Percentiles rank a stretch among this genome's conserved stretches.
These are phyloP conservation scores for Dioscorea dumetorum DNA, from an alignment of 106 monocot species.

Conservation along the genomic window DNA sequence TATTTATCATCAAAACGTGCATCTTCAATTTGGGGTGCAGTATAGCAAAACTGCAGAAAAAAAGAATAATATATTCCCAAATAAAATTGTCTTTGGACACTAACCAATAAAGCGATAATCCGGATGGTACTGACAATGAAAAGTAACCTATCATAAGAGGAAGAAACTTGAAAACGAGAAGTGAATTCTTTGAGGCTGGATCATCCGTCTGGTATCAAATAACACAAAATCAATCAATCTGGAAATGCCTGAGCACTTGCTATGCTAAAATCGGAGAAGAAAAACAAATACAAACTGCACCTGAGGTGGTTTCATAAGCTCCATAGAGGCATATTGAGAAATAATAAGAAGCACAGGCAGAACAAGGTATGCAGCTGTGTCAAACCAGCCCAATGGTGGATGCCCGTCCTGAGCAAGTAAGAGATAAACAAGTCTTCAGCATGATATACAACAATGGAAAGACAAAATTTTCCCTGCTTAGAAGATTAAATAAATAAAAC, in stretches of 20 bases:
- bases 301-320: constrained; percentile 99
- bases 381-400: constrained; percentile 91
- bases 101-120: constrained; percentile 93
- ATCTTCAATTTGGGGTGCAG: no score
- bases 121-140: constrained; percentile 87
- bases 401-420: constrained; percentile 80
- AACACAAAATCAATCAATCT: background rate
- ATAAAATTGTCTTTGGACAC: constrained; percentile 13
- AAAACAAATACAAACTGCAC: constrained; percentile 16
- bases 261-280: background rate
- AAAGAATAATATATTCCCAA: background rate
- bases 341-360: constrained; percentile 84
- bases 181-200: constrained; percentile 81
- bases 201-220: constrained; percentile 68
- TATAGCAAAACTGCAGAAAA: no score
- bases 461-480: no score
- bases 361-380: constrained; percentile 86
- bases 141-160: constrained; percentile 99
- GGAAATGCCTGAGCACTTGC: no score
- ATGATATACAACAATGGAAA: no score
- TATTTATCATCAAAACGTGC: no score
- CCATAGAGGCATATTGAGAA: constrained; percentile 91
- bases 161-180: constrained; percentile 85
- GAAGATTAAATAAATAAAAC: no score
- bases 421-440: no score